phyloP scores from a whole-genome alignment of 2,329 filamentous ascomycete species.

The Calycina herbarum region DNA sequence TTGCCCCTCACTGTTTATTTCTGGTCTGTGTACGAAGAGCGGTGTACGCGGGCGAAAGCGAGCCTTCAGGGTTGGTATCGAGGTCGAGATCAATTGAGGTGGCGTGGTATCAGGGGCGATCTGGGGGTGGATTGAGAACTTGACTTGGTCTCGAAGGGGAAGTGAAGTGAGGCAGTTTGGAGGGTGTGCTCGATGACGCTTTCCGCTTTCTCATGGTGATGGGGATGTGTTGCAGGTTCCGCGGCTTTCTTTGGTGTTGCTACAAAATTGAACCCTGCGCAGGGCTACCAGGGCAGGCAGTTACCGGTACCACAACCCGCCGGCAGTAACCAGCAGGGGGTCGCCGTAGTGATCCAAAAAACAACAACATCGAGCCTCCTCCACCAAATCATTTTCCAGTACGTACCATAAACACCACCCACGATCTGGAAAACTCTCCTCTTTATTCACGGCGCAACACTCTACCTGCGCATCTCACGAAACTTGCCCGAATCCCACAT shows the following conservation, averaged over 20 bases:
- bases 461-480: constrained; percentile 8
- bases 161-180: neutral
- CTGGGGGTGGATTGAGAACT: neutral
- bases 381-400: constrained; percentile 6
- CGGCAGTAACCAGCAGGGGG: constrained; percentile 19
- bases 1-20: constrained; percentile 16
- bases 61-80: too few species aligned
- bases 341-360: constrained; percentile 26
- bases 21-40: constrained; percentile 1
- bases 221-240: constrained; percentile 5
- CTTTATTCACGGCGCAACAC: neutral
- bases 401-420: neutral
- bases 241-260: constrained; percentile 14
- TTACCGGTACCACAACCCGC: too few species aligned
- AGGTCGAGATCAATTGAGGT: constrained; percentile 1
- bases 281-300: neutral
- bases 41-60: neutral
- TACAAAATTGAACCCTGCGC: neutral
- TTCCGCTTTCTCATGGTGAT: constrained; percentile 24
- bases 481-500: constrained; percentile 15
- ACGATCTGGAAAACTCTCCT: constrained; percentile 4
- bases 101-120: neutral
- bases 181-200: constrained; percentile 14
- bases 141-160: constrained; percentile 3
- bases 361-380: constrained; percentile 26